Base-by-base conservation (phyloP, 2,329 filamentous ascomycete species). In the Paecilomyces fulvus region DNA sequence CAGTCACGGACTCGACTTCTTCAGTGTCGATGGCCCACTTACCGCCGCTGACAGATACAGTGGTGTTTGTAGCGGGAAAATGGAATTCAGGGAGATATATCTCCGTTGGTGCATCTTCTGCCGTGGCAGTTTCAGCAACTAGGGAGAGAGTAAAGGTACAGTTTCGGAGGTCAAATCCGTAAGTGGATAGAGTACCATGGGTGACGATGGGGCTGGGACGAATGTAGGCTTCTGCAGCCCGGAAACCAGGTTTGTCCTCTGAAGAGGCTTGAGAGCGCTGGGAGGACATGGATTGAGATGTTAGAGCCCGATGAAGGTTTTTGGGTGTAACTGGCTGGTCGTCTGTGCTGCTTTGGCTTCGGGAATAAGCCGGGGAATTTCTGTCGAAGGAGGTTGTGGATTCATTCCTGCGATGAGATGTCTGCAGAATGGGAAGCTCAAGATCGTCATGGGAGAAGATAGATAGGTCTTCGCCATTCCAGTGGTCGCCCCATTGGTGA, bases 381-480 rank as follows among this genome's bases (percentile, higher is more conserved):
- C 70, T 69, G 60, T 77, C 63, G 53, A 71, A 53, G 46, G 70
- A 70, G 21, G 63, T 58, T 51, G 59, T 63, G 23, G 68, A 80
- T 60, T 62, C 73, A 72, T 57, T 75, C 65, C 74, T 56, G 63
- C 70, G 46, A 55, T 65, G 51, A 59, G 61, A 51, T 55, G 59
- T 58, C 46, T 68, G 66, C 20, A 67, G 63, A 52, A 65, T 68
- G 46, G 73, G 72, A 1, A 85, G 71, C 52, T 80, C 75, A 30
- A 84, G 86, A 71, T 99, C 95, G 68, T 99, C 92, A 4, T 83
- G 64, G 0, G 90, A 96, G 68, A 85, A 88, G 55, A 99, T 94
- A 4, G 92, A 96, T 31, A 99, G 75, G 70, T 99, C 94, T 72
- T 99, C 94, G 51, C 94, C 94, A 63, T 99, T 99, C 94, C 94